Conservation (phyloP, 805 yeast species). For the Sugiyamaella marilandica region DNA sequence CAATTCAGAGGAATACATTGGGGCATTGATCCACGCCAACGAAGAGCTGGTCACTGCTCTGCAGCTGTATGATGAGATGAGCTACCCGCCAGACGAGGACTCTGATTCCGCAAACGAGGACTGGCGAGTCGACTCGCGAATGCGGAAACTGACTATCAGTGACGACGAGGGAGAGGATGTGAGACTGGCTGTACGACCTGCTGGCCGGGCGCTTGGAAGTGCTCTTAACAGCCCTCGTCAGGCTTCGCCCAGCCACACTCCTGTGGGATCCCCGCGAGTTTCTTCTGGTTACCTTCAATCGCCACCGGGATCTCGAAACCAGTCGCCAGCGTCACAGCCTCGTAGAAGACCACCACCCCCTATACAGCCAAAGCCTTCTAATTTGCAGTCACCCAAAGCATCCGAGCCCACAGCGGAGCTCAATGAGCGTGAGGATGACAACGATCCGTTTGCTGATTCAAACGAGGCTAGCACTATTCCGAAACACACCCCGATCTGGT, state of each 20-base stretch:
- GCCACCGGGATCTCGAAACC: background rate
- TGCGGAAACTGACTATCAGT: constrained; percentile 15
- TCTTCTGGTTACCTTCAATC: background rate
- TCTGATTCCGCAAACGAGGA: constrained; percentile 41
- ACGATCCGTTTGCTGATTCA: constrained; percentile 53
- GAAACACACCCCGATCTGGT: constrained; percentile 25
- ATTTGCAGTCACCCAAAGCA: constrained; percentile 14
- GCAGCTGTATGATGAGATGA: constrained; percentile 57
- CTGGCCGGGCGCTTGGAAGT: background rate
- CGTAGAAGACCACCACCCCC: constrained; percentile 27
- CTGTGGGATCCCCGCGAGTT: background rate
- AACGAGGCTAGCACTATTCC: constrained; percentile 29
- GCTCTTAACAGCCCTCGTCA: background rate
- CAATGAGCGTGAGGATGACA: constrained; percentile 25
- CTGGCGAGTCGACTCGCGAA: constrained; percentile 14
- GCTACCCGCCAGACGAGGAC: constrained; percentile 40
- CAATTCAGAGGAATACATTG: constrained; percentile 79
- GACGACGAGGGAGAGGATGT: constrained; percentile 29
- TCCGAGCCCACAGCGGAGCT: constrained; percentile 17
- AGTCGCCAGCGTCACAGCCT: constrained; percentile 3
- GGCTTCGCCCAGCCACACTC: background rate
- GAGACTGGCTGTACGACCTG: background rate
- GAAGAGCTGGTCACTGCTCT: constrained; percentile 80
- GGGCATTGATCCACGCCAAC: constrained; percentile 83
- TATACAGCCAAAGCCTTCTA: constrained; percentile 17